phyloP scores from a whole-genome alignment of 331 rosid genomes.

The Malus hybrid region DNA sequence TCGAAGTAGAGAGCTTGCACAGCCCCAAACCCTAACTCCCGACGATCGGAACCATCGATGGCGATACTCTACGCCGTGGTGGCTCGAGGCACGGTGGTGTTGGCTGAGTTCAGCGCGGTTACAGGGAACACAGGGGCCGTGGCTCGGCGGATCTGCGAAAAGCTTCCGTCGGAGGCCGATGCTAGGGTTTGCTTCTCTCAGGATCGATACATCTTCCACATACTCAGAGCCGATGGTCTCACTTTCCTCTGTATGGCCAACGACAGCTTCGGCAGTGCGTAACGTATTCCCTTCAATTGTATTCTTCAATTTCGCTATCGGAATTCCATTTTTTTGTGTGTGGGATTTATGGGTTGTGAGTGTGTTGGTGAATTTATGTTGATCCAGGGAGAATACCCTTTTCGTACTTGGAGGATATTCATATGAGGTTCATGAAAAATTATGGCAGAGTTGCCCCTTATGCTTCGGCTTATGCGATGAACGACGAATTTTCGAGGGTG shows the following conservation, averaged over 20 bases:
- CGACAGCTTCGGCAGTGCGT: constrained; percentile 81
- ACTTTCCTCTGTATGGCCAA: constrained; percentile 90
- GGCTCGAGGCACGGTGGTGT: constrained; percentile 83
- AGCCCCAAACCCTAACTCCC: constrained; percentile 4
- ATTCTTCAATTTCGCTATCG: not conserved
- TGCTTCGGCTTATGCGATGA: constrained; percentile 98
- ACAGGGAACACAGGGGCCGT: constrained; percentile 91
- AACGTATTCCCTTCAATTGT: not conserved
- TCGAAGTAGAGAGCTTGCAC: constrained; percentile 18
- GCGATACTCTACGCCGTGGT: constrained; percentile 94
- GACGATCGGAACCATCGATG: constrained; percentile 26
- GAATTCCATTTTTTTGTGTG: not conserved
- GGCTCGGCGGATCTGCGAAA: constrained; percentile 86
- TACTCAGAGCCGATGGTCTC: constrained; percentile 73
- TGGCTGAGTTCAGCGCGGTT: constrained; percentile 95
- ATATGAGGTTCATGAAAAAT: constrained; percentile 98
- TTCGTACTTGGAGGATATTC: constrained; percentile 90
- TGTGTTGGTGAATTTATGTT: constrained; percentile 9
- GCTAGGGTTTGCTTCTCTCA: constrained; percentile 95
- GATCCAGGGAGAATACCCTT: constrained; percentile 90
- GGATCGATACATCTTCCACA: constrained; percentile 93
- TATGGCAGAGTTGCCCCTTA: constrained; percentile 75
- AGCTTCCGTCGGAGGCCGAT: constrained; percentile 76
- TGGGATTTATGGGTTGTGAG: not conserved
- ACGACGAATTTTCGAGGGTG: constrained; percentile 96